These are phyloP conservation scores for Bathelium albidoporum DNA, from an alignment of 495 filamentous ascomycete genomes.

Conservation along the genomic window DNA sequence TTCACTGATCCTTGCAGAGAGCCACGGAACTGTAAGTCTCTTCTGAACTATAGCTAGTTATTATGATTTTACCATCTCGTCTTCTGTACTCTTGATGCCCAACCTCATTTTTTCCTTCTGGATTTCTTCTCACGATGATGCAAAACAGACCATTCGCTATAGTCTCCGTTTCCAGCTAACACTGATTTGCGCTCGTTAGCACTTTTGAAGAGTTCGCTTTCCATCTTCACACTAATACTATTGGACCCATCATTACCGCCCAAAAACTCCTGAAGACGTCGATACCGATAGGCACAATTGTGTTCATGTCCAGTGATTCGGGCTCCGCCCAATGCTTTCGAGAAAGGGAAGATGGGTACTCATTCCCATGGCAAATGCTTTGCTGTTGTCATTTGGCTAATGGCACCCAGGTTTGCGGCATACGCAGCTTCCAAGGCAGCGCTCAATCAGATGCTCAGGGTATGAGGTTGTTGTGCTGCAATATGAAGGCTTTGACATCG, in stretches of 20 bases:
- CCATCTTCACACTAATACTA: constrained; percentile 47
- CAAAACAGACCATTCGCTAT: not conserved
- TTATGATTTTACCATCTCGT: not conserved
- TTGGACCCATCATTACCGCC: constrained; percentile 46
- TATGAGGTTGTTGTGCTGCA: constrained; percentile 10
- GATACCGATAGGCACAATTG: constrained; percentile 36
- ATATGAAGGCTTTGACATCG: not conserved
- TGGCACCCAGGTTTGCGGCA: constrained; percentile 37
- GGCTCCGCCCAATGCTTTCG: constrained; percentile 38
- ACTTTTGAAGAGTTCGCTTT: constrained; percentile 43
- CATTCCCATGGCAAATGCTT: not conserved
- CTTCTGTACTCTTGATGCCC: not conserved
- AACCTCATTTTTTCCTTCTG: no score
- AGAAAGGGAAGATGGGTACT: constrained; percentile 44
- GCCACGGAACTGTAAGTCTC: constrained; percentile 41
- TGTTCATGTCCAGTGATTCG: constrained; percentile 46
- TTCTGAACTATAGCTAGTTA: not conserved
- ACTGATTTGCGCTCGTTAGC: constrained; percentile 19
- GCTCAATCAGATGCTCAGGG: constrained; percentile 44
- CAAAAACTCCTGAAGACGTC: constrained; percentile 39
- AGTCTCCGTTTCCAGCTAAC: not conserved
- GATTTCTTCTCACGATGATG: no score
- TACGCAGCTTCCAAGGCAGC: constrained; percentile 51
- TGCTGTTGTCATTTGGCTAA: not conserved
- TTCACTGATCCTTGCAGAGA: constrained; percentile 29